Evolutionary conservation across 495 filamentous ascomycete genomes (phyloP), one percentile per base, ranked within the genome.

Genomic region (Cercophora scortea): DNA sequence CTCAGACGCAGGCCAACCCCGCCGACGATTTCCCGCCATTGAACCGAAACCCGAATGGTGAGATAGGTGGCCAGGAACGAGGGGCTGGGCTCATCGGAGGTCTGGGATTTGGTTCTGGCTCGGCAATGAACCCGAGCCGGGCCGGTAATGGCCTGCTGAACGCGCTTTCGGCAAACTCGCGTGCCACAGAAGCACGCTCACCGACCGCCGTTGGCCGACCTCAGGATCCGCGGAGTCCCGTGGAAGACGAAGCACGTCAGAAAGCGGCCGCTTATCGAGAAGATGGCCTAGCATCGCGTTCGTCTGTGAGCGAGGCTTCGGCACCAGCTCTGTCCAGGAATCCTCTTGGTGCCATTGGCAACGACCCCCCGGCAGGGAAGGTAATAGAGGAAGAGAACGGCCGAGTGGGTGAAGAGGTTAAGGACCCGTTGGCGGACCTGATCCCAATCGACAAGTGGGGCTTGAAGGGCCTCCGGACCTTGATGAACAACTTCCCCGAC

Each of bases 11-110:
- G 54, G 77, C 81, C 12, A 80, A 73, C 51, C 84, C 78, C 56
- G 83, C 85, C 17, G 89, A 96, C 18, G 90, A 94, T 9, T 94
- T 94, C 49, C 90, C 90, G 42, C 86, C 90, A 10, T 70, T 93
- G 48, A 85, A 87, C 46, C 81, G 88, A 51, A 84, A 81, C 51
- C 75, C 76, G 32, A 79, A 83, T 50, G 83, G 84, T 32, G 89
- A 93, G 12, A 74, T 86, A 52, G 81, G 79, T 32, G 81, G 77
- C 16, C 84, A 85, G 54, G 87, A 89, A 54, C 79, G 82, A 38
- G 72, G 76, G 48, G 76, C 72, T 4, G 80, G 72, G 56, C 59
- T 89, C 64, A 81, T 86, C 69, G 85, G 84, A 55, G 78, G 73
- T 61, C 71, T 85, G 35, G 81, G 76, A 1, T 88, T 89, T 63